phyloP scores from a whole-genome alignment of 2,329 filamentous ascomycete genomes.

The Epichloe uncinata region DNA sequence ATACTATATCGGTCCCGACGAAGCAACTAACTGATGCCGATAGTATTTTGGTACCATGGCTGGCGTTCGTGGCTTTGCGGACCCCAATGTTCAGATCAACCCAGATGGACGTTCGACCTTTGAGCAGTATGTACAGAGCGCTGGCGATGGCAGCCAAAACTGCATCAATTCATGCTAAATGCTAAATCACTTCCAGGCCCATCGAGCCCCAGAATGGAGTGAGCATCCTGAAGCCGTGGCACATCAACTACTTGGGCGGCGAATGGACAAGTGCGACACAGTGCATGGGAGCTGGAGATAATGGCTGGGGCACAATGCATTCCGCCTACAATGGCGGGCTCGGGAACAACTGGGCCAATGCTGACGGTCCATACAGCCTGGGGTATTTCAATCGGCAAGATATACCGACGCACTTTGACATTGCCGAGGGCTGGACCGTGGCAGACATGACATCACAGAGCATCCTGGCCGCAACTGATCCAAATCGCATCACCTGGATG shows the following conservation, averaged over 20 bases:
- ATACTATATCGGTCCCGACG: not conserved
- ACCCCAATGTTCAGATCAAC: conserved; percentile 19
- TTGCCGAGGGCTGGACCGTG: conserved; percentile 39
- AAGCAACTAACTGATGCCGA: not conserved
- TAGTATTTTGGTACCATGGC: conserved; percentile 44
- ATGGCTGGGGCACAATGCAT: conserved; percentile 38
- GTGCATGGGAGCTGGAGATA: conserved; percentile 37
- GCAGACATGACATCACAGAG: conserved; percentile 10
- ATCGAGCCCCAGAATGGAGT: conserved; percentile 21
- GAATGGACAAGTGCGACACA: conserved; percentile 33
- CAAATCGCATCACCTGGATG: conserved; percentile 27
- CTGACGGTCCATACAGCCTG: conserved; percentile 18
- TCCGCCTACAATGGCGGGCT: conserved; percentile 33
- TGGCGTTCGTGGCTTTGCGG: conserved; percentile 39
- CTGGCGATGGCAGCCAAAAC: not conserved
- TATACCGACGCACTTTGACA: conserved; percentile 38
- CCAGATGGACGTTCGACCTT: conserved; percentile 28
- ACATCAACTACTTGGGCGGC: conserved; percentile 34
- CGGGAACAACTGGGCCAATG: conserved; percentile 35
- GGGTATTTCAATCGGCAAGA: conserved; percentile 36
- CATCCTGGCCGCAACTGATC: conserved; percentile 24
- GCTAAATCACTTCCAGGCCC: not conserved
- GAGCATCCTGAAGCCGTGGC: conserved; percentile 35
- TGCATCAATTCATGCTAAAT: not conserved
- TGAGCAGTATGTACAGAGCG: conserved; percentile 29